phyloP scores from a whole-genome alignment of 768 basidiomycete genomes.

The Boletellus emodensis region DNA sequence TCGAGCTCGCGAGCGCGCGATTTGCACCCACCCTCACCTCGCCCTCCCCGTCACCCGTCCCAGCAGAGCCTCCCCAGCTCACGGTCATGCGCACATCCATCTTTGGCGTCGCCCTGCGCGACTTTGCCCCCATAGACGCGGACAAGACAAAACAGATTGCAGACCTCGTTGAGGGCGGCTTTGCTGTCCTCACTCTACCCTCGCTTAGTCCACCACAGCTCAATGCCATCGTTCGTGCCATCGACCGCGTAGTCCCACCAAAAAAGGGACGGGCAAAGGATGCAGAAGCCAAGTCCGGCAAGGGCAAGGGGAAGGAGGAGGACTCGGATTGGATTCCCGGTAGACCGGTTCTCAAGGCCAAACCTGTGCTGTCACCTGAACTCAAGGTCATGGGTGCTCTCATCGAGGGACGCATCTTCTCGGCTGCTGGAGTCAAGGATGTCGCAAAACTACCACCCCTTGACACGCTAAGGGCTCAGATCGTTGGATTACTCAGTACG shows the following conservation, averaged over 20 bases:
- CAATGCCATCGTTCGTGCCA: slow-evolving; percentile 57
- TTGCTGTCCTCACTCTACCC: slow-evolving; percentile 64
- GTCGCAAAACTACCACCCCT: slow-evolving; percentile 75
- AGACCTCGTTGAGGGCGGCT: slow-evolving; percentile 51
- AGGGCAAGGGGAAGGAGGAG: slow-evolving; percentile 50
- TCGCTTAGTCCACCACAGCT: slow-evolving; percentile 71
- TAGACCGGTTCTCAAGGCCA: slow-evolving; percentile 57
- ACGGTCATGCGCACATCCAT: slow-evolving; percentile 74
- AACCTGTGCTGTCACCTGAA: slow-evolving; percentile 56
- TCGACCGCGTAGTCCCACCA: slow-evolving; percentile 63
- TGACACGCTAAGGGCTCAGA: slow-evolving; percentile 72
- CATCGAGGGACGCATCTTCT: slow-evolving; percentile 71
- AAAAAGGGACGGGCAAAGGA: slow-evolving; percentile 51
- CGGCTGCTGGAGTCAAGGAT: slow-evolving; percentile 52
- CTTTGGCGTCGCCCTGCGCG: slow-evolving; percentile 72
- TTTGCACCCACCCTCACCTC: slow-evolving; percentile 27
- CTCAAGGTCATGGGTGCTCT: slow-evolving; percentile 74
- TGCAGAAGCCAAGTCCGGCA: slow-evolving; percentile 42
- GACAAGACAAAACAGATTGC: slow-evolving; percentile 50
- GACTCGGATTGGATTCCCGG: slow-evolving; percentile 65
- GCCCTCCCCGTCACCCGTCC: slow-evolving; percentile 31
- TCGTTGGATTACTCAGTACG: slow-evolving; percentile 78
- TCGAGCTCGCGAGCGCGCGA: slow-evolving; percentile 52
- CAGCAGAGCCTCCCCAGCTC: slow-evolving; percentile 46
- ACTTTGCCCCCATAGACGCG: slow-evolving; percentile 49